Evolutionary conservation across 257 asterid genomes (phyloP), one percentile per base, ranked within the genome.

Genomic region (Henckelia pumila): DNA sequence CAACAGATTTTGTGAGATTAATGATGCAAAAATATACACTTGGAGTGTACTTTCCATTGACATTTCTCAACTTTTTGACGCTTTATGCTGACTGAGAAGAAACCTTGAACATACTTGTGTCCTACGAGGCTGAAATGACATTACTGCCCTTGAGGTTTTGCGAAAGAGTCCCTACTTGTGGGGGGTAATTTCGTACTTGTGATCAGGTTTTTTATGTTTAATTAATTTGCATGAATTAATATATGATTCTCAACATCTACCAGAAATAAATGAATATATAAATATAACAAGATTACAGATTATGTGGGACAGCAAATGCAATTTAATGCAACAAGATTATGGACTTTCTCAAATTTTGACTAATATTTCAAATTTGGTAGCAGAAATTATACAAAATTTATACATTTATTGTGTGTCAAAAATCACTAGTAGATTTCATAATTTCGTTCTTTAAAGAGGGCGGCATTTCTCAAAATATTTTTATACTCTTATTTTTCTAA

Each of bases 51-150:
- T 57, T 21, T 47, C 65, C 10, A 37, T 68, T 24, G 58, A 44
- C 66, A 58, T 68, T 20, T 29, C 66, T 40, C 62, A 33, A 19
- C 62, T 66, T 55, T 26, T 53, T 25, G 21, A 32, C 53, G 50
- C 10, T 16, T 10, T 62, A 19, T 32, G 17, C 50, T 40, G 50
- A 40, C 50, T 40, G 50, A 40, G 44, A 35, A 35, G 50, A 40
- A 40, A 40, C 71, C 23, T 20, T 23, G 50, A 25, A 26, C 20
- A 24, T 35, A 33, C 40, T 26, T 33, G 40, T 37, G 3, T 57
- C 40, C 35, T 23, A 11, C 24, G n/a, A 8, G 23, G 3, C 11
- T 1, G 1, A 35, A 67, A 68, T 68, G 56, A 37, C 73, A 8
- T 40, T 17, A 68, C 8, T 58, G 29, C 49, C 73, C 59, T 22